Evolutionary conservation across 148 eudicot species (phyloP), one percentile per base, ranked within the genome.

Genomic region (Silene conica): DNA sequence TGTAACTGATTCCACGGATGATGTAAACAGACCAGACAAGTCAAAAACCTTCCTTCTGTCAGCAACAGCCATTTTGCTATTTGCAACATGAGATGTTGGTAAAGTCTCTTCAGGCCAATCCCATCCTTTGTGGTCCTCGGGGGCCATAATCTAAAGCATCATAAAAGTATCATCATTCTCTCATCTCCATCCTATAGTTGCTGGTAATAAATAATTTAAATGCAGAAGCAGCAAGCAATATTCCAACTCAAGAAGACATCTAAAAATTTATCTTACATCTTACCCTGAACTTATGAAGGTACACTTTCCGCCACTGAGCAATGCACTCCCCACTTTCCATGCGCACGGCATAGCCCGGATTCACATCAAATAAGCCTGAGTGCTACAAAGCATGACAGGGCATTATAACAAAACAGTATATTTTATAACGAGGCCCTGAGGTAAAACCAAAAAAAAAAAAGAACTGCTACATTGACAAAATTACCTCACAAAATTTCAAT

Each of bases 111-210:
- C 88, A 73, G 91, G 89, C 94, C 94, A 89, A 78, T 84, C 87
- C 94, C 94, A 89, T 80, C 89, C 91, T 80, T 66, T 80, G 65
- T 84, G 83, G 75, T 88, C 91, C 78, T 85, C 94, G 43, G 84
- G 83, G 78, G 83, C 84, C 83, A 80, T 87, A 82, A 89, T 84
- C 94, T 89, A 85, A 83, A 85, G 78, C 81, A 84, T 71, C 80
- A 89, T 73, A 81, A 87, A 84, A 81, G 76, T 55, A 78, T 79
- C 89, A 84, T 80, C 76, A 78, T 73, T 80, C 80, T 78, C 79
- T 70, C 78, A 62, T 73, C 78, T 74, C 68, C 77, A 79, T 68
- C 73, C 85, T 85, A 74, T 65, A 74, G 76, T 69, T 73, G 79
- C 80, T 78, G 79, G 81, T 74, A 67, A 73, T 71, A 77, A 77